phyloP scores from a whole-genome alignment of 306 rosid genomes.

The Trichosanthes cucumerina region DNA sequence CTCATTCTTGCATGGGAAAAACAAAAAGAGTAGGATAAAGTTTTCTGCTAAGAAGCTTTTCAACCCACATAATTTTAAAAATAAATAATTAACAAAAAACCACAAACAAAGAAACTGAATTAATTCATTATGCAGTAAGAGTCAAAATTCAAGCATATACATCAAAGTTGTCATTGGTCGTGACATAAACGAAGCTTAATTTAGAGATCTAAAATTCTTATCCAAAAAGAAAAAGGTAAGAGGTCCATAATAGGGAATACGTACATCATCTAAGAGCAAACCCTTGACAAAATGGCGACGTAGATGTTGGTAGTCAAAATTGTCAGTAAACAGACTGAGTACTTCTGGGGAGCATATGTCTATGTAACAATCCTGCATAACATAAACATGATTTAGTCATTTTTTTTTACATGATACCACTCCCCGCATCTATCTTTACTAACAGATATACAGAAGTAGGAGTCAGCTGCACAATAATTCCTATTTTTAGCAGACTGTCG shows the following conservation, averaged over 20 bases:
- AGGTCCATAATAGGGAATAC: constrained; percentile 19
- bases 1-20: not conserved
- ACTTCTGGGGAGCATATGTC: constrained; percentile 96
- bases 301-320: constrained; percentile 95
- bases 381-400: constrained; percentile 7
- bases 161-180: not conserved
- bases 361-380: constrained; percentile 87
- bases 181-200: constrained; percentile 10
- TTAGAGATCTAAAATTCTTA: not conserved
- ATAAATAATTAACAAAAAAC: not conserved
- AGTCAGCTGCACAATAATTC: not conserved
- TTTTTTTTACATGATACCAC: not conserved
- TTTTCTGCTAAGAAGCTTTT: not conserved
- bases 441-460: not conserved
- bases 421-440: not conserved
- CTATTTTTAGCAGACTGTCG: not conserved
- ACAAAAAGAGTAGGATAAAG: not conserved
- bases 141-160: not conserved
- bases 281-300: constrained; percentile 98
- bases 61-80: not conserved
- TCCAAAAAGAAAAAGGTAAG: not conserved
- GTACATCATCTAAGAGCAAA: constrained; percentile 87
- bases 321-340: constrained; percentile 91
- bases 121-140: not conserved
- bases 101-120: not conserved